Evolutionary conservation across 805 yeast genomes (phyloP).

Genomic region (Clavispora santaluciae): DNA sequence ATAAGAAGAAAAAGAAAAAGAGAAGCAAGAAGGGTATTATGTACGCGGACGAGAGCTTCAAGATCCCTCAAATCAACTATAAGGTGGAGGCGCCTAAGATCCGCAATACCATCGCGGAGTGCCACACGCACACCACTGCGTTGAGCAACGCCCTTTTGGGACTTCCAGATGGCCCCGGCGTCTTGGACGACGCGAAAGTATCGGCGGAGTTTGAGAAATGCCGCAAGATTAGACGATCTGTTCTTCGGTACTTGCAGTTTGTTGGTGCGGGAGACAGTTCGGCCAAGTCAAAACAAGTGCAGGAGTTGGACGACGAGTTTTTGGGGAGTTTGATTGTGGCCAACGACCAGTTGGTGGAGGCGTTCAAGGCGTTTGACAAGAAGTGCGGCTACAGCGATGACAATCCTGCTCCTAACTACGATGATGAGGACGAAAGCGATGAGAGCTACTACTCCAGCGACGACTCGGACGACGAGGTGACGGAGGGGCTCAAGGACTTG

Average conservation of each 20-base stretch:
- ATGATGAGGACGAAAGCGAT: constrained; percentile 25
- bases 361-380: constrained; percentile 65
- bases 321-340: constrained; percentile 85
- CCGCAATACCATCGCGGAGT: constrained; percentile 61
- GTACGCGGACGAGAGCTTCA: constrained; percentile 46
- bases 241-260: constrained; percentile 76
- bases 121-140: constrained; percentile 69
- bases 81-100: constrained; percentile 71
- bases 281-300: constrained; percentile 22
- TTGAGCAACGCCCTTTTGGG: constrained; percentile 47
- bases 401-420: constrained; percentile 33
- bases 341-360: constrained; percentile 80
- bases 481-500: constrained; percentile 7
- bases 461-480: constrained; percentile 23
- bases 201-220: constrained; percentile 70
- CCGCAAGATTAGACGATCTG: constrained; percentile 67
- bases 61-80: constrained; percentile 66
- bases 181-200: constrained; percentile 61
- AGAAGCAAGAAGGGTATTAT: constrained; percentile 11
- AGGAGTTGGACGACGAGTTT: constrained; percentile 62
- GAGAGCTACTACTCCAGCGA: constrained; percentile 38
- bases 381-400: constrained; percentile 38
- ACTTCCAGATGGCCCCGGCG: constrained; percentile 44
- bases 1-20: constrained; percentile 5
- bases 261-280: constrained; percentile 51